phyloP scores from a whole-genome alignment of 805 yeast genomes.

The Candida peoriensis region DNA sequence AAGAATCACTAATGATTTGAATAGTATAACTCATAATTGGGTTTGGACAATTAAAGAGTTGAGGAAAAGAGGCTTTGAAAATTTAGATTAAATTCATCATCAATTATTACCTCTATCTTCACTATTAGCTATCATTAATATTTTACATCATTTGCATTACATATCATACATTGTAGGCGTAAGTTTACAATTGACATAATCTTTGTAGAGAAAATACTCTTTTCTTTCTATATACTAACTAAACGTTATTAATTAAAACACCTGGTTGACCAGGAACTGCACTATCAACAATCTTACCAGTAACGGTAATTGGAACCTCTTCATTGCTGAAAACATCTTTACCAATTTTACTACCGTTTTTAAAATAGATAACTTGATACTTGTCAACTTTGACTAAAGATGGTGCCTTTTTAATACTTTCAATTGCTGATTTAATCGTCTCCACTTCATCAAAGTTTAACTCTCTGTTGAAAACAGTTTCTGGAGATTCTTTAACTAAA shows the following conservation, averaged over 20 bases:
- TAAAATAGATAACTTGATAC: slow-evolving; percentile 56
- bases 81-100: slow-evolving; percentile 12
- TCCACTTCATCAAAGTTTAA: slow-evolving; percentile 76
- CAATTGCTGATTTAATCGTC: slow-evolving; percentile 50
- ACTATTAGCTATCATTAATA: too few species aligned
- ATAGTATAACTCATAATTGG: slow-evolving; percentile 68
- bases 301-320: slow-evolving; percentile 53
- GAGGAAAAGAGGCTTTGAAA: slow-evolving; percentile 43
- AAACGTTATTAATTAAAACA: slow-evolving; percentile 62
- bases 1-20: slow-evolving; percentile 47
- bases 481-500: slow-evolving; percentile 63
- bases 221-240: slow-evolving; percentile 2
- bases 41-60: slow-evolving; percentile 69
- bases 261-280: slow-evolving; percentile 96
- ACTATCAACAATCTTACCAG: slow-evolving; percentile 66
- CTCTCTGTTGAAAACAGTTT: slow-evolving; percentile 83
- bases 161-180: too few species aligned
- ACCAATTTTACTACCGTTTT: slow-evolving; percentile 60
- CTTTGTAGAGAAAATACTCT: neutral
- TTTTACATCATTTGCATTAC: too few species aligned
- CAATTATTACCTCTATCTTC: too few species aligned
- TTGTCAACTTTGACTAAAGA: slow-evolving; percentile 51
- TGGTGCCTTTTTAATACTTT: slow-evolving; percentile 59
- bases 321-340: slow-evolving; percentile 63
- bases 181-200: too few species aligned